These are phyloP conservation scores for Pythium myriotylum DNA, from an alignment of 352 stramenopile species.

Conservation along the genomic window DNA sequence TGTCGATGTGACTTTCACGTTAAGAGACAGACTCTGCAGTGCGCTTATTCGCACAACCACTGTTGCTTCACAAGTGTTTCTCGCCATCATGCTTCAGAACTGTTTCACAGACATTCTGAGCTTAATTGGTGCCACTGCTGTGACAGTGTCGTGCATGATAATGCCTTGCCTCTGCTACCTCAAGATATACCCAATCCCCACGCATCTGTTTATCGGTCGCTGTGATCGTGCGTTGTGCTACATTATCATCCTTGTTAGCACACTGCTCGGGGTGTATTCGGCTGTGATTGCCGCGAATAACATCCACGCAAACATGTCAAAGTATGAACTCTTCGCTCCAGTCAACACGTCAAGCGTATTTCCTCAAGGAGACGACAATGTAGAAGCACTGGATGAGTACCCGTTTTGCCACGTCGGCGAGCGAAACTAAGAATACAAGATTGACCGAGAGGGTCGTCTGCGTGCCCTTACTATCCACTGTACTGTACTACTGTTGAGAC, in stretches of 20 bases:
- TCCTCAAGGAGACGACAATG: slow-evolving; percentile 4
- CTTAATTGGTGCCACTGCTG: slow-evolving; percentile 62
- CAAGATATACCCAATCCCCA: slow-evolving; percentile 61
- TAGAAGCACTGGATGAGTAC: slow-evolving; percentile 38
- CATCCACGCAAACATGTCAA: slow-evolving; percentile 52
- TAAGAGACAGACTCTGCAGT: slow-evolving; percentile 50
- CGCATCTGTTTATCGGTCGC: slow-evolving; percentile 43
- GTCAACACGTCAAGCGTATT: slow-evolving; percentile 21
- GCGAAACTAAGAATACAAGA: slow-evolving; percentile 3
- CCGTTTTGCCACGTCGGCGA: slow-evolving; percentile 67
- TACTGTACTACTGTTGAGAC: slow-evolving; percentile 16
- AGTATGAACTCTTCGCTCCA: slow-evolving; percentile 52
- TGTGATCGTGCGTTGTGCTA: slow-evolving; percentile 58
- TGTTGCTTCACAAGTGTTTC: slow-evolving; percentile 48
- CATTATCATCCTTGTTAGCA: slow-evolving; percentile 53
- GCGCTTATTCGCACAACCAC: slow-evolving; percentile 49
- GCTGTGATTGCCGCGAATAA: slow-evolving; percentile 48
- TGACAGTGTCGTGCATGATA: slow-evolving; percentile 75
- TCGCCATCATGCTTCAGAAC: slow-evolving; percentile 68
- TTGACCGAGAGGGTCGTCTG: background rate
- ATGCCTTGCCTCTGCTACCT: slow-evolving; percentile 81
- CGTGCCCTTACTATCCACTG: background rate
- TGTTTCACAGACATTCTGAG: slow-evolving; percentile 74
- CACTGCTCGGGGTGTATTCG: slow-evolving; percentile 58
- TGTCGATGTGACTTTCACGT: slow-evolving; percentile 36